A percentile compares a stretch with the other conserved stretches of the same genome.
Evolutionary conservation across 2,329 filamentous ascomycete genomes (phyloP).

Genomic region (Alternaria arbusti): DNA sequence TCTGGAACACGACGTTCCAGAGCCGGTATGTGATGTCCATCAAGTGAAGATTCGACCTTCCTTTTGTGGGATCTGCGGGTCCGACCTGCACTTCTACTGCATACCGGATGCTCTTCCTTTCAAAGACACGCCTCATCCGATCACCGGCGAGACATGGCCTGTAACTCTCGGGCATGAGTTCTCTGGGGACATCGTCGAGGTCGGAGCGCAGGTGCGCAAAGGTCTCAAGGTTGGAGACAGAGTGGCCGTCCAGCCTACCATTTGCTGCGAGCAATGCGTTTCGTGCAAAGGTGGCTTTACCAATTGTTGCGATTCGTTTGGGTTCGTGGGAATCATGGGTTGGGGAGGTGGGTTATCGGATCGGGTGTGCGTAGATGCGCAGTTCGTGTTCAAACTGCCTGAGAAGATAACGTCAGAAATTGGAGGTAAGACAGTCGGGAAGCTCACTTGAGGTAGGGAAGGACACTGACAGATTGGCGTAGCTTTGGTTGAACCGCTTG

Average conservation of each 20-base stretch:
- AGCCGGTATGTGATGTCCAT: background rate
- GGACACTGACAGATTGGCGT: background rate
- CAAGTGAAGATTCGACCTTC: background rate
- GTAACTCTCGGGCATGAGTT: background rate
- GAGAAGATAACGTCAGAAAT: background rate
- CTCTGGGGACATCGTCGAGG: background rate
- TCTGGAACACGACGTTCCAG: background rate
- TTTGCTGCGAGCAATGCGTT: background rate
- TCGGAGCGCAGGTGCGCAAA: background rate
- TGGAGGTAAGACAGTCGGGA: background rate
- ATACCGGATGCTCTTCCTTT: background rate
- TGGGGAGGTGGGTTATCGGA: background rate
- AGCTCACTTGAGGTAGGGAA: background rate
- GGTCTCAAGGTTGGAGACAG: background rate
- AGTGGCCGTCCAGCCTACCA: background rate
- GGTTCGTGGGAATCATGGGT: background rate
- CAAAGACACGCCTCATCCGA: background rate
- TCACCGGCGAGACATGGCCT: background rate
- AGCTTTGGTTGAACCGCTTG: background rate
- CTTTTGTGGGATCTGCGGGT: background rate
- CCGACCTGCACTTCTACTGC: background rate
- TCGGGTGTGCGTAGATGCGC: background rate
- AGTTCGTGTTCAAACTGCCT: background rate
- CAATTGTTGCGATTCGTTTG: background rate
- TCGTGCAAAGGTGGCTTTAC: background rate